Conservation (phyloP, 768 basidiomycete genomes). For the Amanita polypyramis region DNA sequence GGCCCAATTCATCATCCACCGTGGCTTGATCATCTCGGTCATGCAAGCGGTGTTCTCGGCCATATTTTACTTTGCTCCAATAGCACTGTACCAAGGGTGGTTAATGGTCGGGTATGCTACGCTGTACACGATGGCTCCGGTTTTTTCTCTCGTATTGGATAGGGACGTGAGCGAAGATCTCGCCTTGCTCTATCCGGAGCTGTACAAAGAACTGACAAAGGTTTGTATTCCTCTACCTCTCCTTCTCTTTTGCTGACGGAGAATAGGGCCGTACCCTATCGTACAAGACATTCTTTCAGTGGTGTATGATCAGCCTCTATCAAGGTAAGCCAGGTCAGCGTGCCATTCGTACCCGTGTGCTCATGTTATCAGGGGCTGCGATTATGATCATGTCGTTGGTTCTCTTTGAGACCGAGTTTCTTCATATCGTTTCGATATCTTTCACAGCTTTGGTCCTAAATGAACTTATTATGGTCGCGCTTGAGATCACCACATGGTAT, state of each 20-base stretch:
- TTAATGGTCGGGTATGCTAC: constrained; percentile 95
- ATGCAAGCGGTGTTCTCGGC: constrained; percentile 97
- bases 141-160: constrained; percentile 94
- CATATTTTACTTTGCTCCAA: constrained; percentile 91
- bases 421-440: constrained; percentile 97
- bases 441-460: constrained; percentile 94
- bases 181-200: constrained; percentile 89
- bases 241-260: neutral
- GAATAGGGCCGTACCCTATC: constrained; percentile 82
- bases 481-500: constrained; percentile 96
- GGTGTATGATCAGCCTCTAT: constrained; percentile 96
- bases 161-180: constrained; percentile 93
- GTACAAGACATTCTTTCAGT: constrained; percentile 97
- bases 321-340: constrained; percentile 50
- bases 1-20: constrained; percentile 97
- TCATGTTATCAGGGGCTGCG: constrained; percentile 56
- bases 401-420: constrained; percentile 93
- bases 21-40: constrained; percentile 91
- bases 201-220: constrained; percentile 98
- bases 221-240: constrained; percentile 27
- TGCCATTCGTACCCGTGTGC: constrained; percentile 1
- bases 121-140: constrained; percentile 96
- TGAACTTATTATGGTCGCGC: constrained; percentile 96
- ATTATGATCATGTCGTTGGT: constrained; percentile 98
- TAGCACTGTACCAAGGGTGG: constrained; percentile 97